phyloP scores from a whole-genome alignment of 1,139 yeast species.

The Suhomyces coccinellae region DNA sequence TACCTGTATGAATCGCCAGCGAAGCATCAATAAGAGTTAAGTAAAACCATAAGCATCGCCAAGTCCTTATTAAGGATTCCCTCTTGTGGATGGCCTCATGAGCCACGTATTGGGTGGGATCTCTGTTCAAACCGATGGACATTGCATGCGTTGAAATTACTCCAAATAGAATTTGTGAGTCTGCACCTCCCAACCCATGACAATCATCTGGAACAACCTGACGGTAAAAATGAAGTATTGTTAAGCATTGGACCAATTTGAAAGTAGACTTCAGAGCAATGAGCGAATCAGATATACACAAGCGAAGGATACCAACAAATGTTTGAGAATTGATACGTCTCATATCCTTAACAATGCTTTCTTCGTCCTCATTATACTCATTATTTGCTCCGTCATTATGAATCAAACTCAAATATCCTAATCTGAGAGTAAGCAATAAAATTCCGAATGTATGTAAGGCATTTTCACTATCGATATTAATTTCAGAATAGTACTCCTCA shows the following conservation, averaged over 20 bases:
- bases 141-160: constrained; percentile 41
- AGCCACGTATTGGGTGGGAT: constrained; percentile 36
- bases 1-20: constrained; percentile 38
- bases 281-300: constrained; percentile 36
- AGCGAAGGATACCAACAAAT: constrained; percentile 26
- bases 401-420: constrained; percentile 43
- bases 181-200: constrained; percentile 47
- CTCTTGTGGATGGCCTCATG: constrained; percentile 34
- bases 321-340: constrained; percentile 27
- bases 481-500: constrained; percentile 19
- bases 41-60: constrained; percentile 45
- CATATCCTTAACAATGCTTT: constrained; percentile 27
- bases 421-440: constrained; percentile 31
- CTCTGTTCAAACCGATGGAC: constrained; percentile 46
- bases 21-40: constrained; percentile 34
- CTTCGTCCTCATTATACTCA: constrained; percentile 32
- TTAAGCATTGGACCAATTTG: constrained; percentile 45
- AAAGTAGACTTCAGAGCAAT: constrained; percentile 33
- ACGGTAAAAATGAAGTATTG: constrained; percentile 38
- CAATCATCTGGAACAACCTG: constrained; percentile 45
- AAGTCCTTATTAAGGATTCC: constrained; percentile 28
- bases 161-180: constrained; percentile 42
- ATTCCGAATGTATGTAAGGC: constrained; percentile 37
- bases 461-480: constrained; percentile 32
- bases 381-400: constrained; percentile 37